Evolutionary conservation across 352 stramenopile genomes (phyloP).

Genomic region (Plasmopara muralis): DNA sequence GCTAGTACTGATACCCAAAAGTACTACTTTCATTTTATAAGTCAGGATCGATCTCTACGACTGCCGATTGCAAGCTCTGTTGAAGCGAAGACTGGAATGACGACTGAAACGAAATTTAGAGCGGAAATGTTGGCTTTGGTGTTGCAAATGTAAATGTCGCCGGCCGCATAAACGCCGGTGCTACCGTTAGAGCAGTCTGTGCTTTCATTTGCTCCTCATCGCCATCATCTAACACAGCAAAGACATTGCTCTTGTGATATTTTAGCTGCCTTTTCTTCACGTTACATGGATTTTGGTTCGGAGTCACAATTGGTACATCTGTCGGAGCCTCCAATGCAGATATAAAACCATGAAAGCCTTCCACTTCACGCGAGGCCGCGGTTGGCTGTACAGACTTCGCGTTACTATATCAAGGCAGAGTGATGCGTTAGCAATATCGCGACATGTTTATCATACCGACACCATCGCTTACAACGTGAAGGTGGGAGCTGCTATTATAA

Average conservation of each 20-base stretch:
- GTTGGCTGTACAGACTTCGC: constrained; percentile 17
- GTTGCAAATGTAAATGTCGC: constrained; percentile 60
- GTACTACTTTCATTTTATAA: constrained; percentile 22
- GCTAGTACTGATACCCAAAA: background rate
- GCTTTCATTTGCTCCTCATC: constrained; percentile 28
- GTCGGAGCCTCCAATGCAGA: constrained; percentile 47
- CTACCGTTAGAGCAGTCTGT: constrained; percentile 5
- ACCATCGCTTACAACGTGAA: constrained; percentile 57
- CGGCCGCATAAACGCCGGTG: constrained; percentile 46
- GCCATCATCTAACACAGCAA: constrained; percentile 50
- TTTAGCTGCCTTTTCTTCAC: constrained; percentile 27
- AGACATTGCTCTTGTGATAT: constrained; percentile 47
- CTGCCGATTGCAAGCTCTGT: constrained; percentile 14
- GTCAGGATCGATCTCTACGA: constrained; percentile 47
- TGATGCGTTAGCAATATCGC: constrained; percentile 1
- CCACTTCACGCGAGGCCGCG: constrained; percentile 29
- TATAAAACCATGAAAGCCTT: constrained; percentile 69
- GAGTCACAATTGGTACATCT: constrained; percentile 21
- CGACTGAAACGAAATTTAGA: constrained; percentile 14
- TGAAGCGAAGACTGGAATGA: constrained; percentile 19
- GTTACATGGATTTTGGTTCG: constrained; percentile 20
- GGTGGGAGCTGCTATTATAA: constrained; percentile 54
- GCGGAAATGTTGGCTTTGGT: constrained; percentile 16
- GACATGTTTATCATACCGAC: background rate
- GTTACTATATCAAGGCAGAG: constrained; percentile 12